phyloP scores from a whole-genome alignment of 2,329 filamentous ascomycete genomes.

The Cladosporium colombiae region DNA sequence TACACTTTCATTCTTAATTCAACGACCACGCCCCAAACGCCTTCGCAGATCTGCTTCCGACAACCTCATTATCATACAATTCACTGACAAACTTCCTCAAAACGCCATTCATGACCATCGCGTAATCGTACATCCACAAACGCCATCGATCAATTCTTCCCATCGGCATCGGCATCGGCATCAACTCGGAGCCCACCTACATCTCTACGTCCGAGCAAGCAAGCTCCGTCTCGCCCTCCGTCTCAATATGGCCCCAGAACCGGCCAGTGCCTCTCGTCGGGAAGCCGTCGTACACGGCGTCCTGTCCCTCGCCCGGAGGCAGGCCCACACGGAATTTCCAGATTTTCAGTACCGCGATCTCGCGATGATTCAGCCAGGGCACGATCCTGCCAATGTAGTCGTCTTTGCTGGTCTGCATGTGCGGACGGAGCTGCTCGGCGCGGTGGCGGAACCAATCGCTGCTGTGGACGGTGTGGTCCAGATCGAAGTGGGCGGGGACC shows the following conservation, averaged over 20 bases:
- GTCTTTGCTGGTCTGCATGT: slow-evolving; percentile 34
- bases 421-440: slow-evolving; percentile 32
- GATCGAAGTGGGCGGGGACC: slow-evolving; percentile 3
- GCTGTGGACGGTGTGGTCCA: slow-evolving; percentile 19
- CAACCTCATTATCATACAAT: background rate
- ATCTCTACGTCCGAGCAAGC: background rate
- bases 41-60: background rate
- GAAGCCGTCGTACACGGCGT: slow-evolving; percentile 45
- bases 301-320: slow-evolving; percentile 37
- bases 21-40: background rate
- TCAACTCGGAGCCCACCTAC: background rate
- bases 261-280: slow-evolving; percentile 45
- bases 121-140: background rate
- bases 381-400: slow-evolving; percentile 26
- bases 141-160: background rate
- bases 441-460: slow-evolving; percentile 37
- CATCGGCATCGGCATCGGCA: background rate
- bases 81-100: background rate
- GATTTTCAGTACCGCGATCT: slow-evolving; percentile 33
- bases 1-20: background rate
- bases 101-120: background rate
- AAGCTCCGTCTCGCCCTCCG: background rate
- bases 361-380: slow-evolving; percentile 32
- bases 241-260: slow-evolving; percentile 32
- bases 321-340: slow-evolving; percentile 39